Evolutionary conservation across 2,329 filamentous ascomycete genomes (phyloP).

Genomic region (Cladosporium sp.): DNA sequence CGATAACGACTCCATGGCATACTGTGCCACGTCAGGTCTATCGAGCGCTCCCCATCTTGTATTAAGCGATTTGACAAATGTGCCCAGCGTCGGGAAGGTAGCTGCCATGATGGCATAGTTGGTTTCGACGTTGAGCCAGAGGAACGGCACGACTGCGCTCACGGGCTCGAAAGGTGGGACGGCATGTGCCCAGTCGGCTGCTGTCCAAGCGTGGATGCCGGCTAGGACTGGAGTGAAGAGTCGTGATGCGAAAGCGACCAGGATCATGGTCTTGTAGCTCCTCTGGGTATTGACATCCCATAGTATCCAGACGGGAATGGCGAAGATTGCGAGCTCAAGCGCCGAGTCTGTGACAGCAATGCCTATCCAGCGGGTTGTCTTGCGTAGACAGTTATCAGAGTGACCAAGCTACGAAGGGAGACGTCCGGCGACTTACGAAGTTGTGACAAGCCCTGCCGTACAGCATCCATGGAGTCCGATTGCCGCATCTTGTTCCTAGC

Average conservation of each 20-base stretch:
- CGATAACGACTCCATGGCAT: slow-evolving; percentile 9
- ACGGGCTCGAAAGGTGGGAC: slow-evolving; percentile 24
- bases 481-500: slow-evolving; percentile 7
- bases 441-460: slow-evolving; percentile 21
- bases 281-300: slow-evolving; percentile 26
- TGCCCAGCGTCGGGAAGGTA: slow-evolving; percentile 28
- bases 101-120: slow-evolving; percentile 30
- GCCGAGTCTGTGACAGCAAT: slow-evolving; percentile 28
- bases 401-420: background rate
- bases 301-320: slow-evolving; percentile 28
- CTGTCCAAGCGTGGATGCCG: background rate
- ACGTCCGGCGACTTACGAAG: slow-evolving; percentile 15
- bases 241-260: slow-evolving; percentile 27
- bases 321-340: slow-evolving; percentile 27
- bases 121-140: slow-evolving; percentile 30
- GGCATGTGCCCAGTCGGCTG: slow-evolving; percentile 6
- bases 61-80: slow-evolving; percentile 30
- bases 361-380: slow-evolving; percentile 23
- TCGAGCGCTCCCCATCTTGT: slow-evolving; percentile 29
- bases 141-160: slow-evolving; percentile 25
- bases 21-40: slow-evolving; percentile 20
- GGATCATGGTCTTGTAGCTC: slow-evolving; percentile 24
- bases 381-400: background rate
- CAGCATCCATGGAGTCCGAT: background rate
- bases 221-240: slow-evolving; percentile 12